A percentile compares a stretch with the other conserved stretches of the same genome.
Conservation (phyloP, 139 green algal genomes). For the Spirogloea muscicola region DNA sequence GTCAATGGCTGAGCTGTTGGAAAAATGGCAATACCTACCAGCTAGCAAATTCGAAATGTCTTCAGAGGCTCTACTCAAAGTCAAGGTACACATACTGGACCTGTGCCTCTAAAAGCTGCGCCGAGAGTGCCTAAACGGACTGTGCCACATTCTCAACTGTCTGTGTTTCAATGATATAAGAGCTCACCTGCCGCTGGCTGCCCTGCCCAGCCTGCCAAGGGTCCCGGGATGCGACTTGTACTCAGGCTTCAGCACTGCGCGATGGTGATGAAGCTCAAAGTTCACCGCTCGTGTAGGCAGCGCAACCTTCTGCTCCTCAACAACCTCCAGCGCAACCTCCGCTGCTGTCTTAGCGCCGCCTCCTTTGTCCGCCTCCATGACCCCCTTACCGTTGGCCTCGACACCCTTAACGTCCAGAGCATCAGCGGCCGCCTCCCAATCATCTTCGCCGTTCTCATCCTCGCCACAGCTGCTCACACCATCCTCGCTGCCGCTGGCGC, state of each 20-base stretch:
- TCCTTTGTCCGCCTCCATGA: background rate
- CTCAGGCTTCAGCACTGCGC: background rate
- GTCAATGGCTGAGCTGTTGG: background rate
- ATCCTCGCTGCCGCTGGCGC: too few relatives aligned
- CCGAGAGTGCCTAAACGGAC: background rate
- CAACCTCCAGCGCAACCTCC: background rate
- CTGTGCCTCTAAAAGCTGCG: conserved; percentile 33
- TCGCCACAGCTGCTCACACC: too few relatives aligned
- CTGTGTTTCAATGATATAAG: too few relatives aligned
- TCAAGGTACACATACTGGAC: background rate
- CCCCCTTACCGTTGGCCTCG: too few relatives aligned
- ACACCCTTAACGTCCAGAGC: conserved; percentile 2
- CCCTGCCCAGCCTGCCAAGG: too few relatives aligned
- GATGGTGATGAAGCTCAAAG: background rate
- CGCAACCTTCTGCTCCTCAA: background rate
- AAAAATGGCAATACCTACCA: background rate
- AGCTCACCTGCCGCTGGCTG: too few relatives aligned
- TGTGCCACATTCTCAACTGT: too few relatives aligned
- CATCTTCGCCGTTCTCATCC: conserved; percentile 17
- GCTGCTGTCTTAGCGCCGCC: background rate
- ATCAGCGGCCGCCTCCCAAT: conserved; percentile 32
- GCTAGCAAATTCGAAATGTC: background rate
- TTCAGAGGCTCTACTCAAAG: background rate
- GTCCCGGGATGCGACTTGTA: background rate
- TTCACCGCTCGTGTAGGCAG: background rate